These are phyloP conservation scores for Hericium coralloides DNA, from an alignment of 768 basidiomycete species.

Conservation along the genomic window DNA sequence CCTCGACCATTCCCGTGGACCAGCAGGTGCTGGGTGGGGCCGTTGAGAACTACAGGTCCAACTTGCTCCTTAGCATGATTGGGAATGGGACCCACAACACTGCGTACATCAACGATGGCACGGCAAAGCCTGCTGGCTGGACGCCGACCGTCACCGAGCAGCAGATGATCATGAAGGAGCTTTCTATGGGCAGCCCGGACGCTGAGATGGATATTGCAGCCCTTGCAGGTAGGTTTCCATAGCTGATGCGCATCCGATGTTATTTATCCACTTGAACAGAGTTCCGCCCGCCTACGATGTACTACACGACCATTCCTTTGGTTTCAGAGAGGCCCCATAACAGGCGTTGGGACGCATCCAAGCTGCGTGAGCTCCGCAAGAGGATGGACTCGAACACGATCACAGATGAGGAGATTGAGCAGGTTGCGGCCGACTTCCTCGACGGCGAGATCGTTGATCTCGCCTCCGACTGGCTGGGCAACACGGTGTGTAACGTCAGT, in stretches of 20 bases:
- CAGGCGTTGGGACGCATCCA: constrained; percentile 89
- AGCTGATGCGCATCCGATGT: neutral
- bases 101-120: constrained; percentile 45
- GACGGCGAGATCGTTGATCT: constrained; percentile 94
- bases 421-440: constrained; percentile 81
- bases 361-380: constrained; percentile 90
- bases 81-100: constrained; percentile 60
- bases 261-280: constrained; percentile 37
- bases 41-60: constrained; percentile 92
- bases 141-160: constrained; percentile 78
- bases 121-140: constrained; percentile 58
- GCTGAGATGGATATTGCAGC: constrained; percentile 80
- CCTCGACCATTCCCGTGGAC: constrained; percentile 83
- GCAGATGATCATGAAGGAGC: constrained; percentile 94
- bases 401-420: constrained; percentile 79
- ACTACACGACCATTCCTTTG: constrained; percentile 92
- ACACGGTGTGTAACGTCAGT: constrained; percentile 51
- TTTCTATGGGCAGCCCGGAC: constrained; percentile 67
- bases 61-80: constrained; percentile 84
- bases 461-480: constrained; percentile 96
- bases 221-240: constrained; percentile 63
- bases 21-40: constrained; percentile 88
- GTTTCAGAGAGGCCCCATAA: constrained; percentile 79
- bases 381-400: constrained; percentile 86
- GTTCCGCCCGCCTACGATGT: constrained; percentile 87